Conservation (phyloP, 768 basidiomycete genomes). For the Boletus reticulatus region DNA sequence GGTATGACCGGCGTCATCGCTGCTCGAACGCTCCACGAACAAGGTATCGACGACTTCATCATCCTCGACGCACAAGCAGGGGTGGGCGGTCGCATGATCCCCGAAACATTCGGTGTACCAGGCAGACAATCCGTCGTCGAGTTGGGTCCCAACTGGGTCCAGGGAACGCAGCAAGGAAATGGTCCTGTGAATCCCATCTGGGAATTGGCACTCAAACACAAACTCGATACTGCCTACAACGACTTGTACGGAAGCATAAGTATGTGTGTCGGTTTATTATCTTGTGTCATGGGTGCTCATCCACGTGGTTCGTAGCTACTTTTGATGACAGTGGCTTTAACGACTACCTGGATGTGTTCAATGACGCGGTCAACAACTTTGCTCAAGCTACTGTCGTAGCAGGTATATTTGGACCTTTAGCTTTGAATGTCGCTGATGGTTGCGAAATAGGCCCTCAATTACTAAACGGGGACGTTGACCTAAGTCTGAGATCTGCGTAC, state of each 20-base stretch:
- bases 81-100: conserved; percentile 62
- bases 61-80: conserved; percentile 58
- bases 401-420: conserved; percentile 37
- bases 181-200: conserved; percentile 61
- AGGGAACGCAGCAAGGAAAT: conserved; percentile 46
- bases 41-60: conserved; percentile 55
- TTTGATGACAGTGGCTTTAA: conserved; percentile 51
- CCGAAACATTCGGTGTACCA: conserved; percentile 40
- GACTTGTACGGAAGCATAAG: conserved; percentile 44
- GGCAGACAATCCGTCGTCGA: conserved; percentile 47
- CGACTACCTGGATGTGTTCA: conserved; percentile 45
- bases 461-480: conserved; percentile 41
- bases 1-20: conserved; percentile 66
- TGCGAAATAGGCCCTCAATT: conserved; percentile 8
- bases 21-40: conserved; percentile 54
- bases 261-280: conserved; percentile 29
- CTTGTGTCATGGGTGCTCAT: background rate
- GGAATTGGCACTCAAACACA: conserved; percentile 54
- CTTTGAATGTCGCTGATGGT: conserved; percentile 41
- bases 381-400: conserved; percentile 41
- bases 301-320: conserved; percentile 37
- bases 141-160: conserved; percentile 62
- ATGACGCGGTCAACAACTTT: conserved; percentile 40
- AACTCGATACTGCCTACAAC: conserved; percentile 44
- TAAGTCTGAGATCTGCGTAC: conserved; percentile 54